Base-by-base conservation (phyloP, 2,329 filamentous ascomycete genomes). In the Phyllosticta citribraziliensis region DNA sequence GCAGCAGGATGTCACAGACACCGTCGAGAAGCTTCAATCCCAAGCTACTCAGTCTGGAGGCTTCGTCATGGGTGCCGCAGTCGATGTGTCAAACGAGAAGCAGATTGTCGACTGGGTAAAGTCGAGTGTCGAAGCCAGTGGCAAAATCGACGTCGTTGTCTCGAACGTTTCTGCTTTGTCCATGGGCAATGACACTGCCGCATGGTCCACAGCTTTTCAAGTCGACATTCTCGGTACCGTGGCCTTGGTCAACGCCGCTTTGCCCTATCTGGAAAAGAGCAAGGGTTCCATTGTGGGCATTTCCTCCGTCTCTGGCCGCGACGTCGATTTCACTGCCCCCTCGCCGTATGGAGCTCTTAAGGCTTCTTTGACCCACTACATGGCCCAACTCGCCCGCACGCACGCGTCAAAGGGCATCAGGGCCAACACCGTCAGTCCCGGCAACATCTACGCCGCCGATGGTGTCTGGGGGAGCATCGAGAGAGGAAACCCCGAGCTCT, bases 311-410 rank as follows among this genome's bases (percentile, higher is more conserved):
- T 70, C 68, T 2, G 72, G 72, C 6, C 67, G 72, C 12, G 71
- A 74, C 55, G 62, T 75, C 20, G 74, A 75, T 57, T 74, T 74
- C 63, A 73, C 70, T 2, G 68, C 70, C 2, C 70, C 72, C 0
- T 67, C 68, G 2, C 73, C 74, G 1, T 75, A 75, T 62, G 72
- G 72, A 3, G 63, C 72, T 8, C 66, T 73, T 64, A 74, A 73
- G 65, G 72, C 73, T 3, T 72, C 72, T 1, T 54, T 75, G 35
- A 67, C 73, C 35, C 72, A 74, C 59, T 75, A 75, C 60, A 73
- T 68, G 19, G 67, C 70, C 1, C 67, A 70, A 58, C 65, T 75
- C 12, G 72, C 72, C 17, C 70, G 71, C 52, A 68, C 65, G 4
- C 60, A 73, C 33, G 74, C 72, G 9, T 66, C 70, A 1, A 70